These are phyloP conservation scores for Phytophthora capsici DNA, from an alignment of 352 stramenopile species.

Conservation along the genomic window DNA sequence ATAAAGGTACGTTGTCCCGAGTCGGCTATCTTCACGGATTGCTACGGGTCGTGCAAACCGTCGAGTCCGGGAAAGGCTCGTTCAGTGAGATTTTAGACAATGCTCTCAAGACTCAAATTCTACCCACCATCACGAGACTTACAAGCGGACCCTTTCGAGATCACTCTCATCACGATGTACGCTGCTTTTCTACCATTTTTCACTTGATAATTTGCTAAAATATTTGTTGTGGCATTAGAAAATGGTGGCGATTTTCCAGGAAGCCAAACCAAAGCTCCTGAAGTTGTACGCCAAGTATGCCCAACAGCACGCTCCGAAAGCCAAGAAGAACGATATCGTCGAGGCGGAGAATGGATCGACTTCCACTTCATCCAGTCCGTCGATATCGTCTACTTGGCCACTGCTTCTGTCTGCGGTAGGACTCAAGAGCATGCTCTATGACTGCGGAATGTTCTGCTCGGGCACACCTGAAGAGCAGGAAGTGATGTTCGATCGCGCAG, in stretches of 20 bases:
- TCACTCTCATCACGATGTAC: constrained; percentile 76
- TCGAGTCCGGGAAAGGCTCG: constrained; percentile 7
- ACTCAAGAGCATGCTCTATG: constrained; percentile 75
- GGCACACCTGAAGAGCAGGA: constrained; percentile 64
- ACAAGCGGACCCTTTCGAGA: constrained; percentile 78
- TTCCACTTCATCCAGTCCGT: neutral
- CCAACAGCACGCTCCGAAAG: constrained; percentile 33
- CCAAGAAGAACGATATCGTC: constrained; percentile 18
- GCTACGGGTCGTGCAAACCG: constrained; percentile 45
- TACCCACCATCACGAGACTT: constrained; percentile 59
- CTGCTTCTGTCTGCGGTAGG: constrained; percentile 49
- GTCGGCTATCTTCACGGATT: constrained; percentile 78
- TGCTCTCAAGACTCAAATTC: constrained; percentile 48
- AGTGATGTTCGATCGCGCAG: constrained; percentile 58
- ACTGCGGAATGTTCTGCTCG: constrained; percentile 80
- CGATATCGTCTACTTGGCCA: constrained; percentile 50
- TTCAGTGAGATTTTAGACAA: constrained; percentile 49
- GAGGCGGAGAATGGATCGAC: constrained; percentile 24
- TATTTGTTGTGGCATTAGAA: constrained; percentile 38
- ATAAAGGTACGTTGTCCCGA: constrained; percentile 62
- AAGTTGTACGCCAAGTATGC: constrained; percentile 80
- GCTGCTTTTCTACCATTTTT: neutral
- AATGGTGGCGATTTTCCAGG: constrained; percentile 72
- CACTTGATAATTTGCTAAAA: neutral
- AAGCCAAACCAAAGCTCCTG: constrained; percentile 74